A percentile compares a stretch with the other conserved stretches of the same genome.
Evolutionary conservation across 2,329 filamentous ascomycete genomes (phyloP).

Genomic region (Huntiella decipiens): DNA sequence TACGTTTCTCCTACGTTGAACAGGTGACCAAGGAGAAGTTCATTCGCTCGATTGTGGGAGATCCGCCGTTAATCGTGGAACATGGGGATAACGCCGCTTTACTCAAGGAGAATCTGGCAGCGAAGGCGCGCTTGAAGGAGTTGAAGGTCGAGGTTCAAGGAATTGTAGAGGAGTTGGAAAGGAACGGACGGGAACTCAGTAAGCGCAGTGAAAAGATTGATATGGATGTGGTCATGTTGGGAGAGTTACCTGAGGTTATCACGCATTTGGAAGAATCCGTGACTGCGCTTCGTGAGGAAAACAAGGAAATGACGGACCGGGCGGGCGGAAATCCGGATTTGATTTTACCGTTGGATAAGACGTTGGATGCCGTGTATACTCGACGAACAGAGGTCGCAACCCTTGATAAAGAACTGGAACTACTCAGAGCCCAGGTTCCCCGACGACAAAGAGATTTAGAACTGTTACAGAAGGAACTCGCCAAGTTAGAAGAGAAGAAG

Average conservation of each 20-base stretch:
- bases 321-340: slow-evolving; percentile 19
- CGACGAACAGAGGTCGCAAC: slow-evolving; percentile 32
- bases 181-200: slow-evolving; percentile 38
- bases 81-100: slow-evolving; percentile 64
- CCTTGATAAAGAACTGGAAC: slow-evolving; percentile 44
- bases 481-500: slow-evolving; percentile 47
- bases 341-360: slow-evolving; percentile 38
- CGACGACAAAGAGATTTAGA: slow-evolving; percentile 50
- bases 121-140: slow-evolving; percentile 58
- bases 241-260: slow-evolving; percentile 32
- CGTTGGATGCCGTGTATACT: slow-evolving; percentile 31
- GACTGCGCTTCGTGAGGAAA: slow-evolving; percentile 25
- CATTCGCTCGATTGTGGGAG: slow-evolving; percentile 75
- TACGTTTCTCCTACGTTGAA: slow-evolving; percentile 93
- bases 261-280: slow-evolving; percentile 29
- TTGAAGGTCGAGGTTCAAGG: slow-evolving; percentile 62
- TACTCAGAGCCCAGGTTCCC: slow-evolving; percentile 40
- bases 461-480: slow-evolving; percentile 46
- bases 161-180: slow-evolving; percentile 55
- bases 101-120: slow-evolving; percentile 45
- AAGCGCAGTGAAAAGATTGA: slow-evolving; percentile 31
- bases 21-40: slow-evolving; percentile 98
- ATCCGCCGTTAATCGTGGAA: slow-evolving; percentile 71
- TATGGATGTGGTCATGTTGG: slow-evolving; percentile 28
- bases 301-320: slow-evolving; percentile 17